These are phyloP conservation scores for Craspedostauros australis DNA, from an alignment of 108 stramenopile species.

Conservation along the genomic window DNA sequence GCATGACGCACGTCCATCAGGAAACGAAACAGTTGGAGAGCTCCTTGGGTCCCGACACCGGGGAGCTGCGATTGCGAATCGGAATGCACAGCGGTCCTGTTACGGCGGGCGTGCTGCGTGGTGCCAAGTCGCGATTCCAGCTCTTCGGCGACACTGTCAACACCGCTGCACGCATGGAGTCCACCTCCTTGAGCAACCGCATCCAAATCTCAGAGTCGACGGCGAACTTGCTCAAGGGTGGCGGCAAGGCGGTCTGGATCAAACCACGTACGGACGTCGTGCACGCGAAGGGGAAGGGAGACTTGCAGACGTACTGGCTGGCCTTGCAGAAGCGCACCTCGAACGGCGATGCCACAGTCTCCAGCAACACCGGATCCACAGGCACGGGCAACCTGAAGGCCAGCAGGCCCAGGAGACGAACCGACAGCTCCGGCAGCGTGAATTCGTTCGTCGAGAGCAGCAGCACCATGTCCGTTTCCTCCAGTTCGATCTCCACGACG, in stretches of 20 bases:
- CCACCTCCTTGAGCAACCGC: neutral
- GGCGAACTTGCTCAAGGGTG: slow-evolving; percentile 25
- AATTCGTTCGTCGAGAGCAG: too few relatives aligned
- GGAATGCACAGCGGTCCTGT: too few relatives aligned
- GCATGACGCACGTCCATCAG: slow-evolving; percentile 3
- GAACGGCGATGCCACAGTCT: slow-evolving; percentile 1
- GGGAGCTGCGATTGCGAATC: slow-evolving; percentile 14
- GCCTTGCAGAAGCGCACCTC: neutral
- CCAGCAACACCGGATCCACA: too few relatives aligned
- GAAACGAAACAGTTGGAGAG: slow-evolving; percentile 6
- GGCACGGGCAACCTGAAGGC: too few relatives aligned
- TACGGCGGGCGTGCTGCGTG: too few relatives aligned
- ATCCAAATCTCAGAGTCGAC: slow-evolving; percentile 43
- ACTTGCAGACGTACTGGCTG: slow-evolving; percentile 39
- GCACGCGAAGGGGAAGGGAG: slow-evolving; percentile 38
- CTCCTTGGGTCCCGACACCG: slow-evolving; percentile 11
- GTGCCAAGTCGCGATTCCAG: too few relatives aligned
- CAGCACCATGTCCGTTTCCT: too few relatives aligned
- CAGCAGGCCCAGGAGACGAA: too few relatives aligned
- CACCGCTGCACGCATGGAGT: too few relatives aligned
- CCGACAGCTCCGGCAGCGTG: too few relatives aligned
- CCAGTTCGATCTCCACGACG: too few relatives aligned
- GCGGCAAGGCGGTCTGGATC: slow-evolving; percentile 37
- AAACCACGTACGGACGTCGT: slow-evolving; percentile 24
- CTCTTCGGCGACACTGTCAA: too few relatives aligned